A percentile compares a stretch with the other conserved stretches of the same genome.
These are phyloP conservation scores for Pugionium cornutum DNA, from an alignment of 345 rosid species.

Conservation along the genomic window DNA sequence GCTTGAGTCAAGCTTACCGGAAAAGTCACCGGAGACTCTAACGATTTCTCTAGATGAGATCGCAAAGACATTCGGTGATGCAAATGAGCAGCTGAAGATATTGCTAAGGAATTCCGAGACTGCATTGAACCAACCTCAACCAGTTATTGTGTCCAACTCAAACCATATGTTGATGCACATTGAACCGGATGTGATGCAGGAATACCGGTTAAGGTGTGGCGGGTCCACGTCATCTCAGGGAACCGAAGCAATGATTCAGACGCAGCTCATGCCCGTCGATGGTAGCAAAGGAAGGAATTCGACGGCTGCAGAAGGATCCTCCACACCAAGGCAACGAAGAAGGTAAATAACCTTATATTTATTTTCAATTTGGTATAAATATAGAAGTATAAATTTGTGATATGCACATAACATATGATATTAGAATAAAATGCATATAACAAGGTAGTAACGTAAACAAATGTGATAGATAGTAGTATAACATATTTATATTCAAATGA, in stretches of 20 bases:
- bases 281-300: conserved; percentile 22
- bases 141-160: conserved; percentile 17
- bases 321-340: conserved; percentile 47
- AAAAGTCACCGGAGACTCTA: conserved; percentile 37
- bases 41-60: conserved; percentile 51
- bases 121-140: conserved; percentile 4
- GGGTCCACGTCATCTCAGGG: conserved; percentile 24
- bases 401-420: too few relatives aligned
- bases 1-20: conserved; percentile 53
- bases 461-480: too few relatives aligned
- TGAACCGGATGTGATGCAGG: conserved; percentile 40
- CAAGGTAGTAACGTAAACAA: too few relatives aligned
- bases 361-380: too few relatives aligned
- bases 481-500: too few relatives aligned
- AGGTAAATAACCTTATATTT: conserved; percentile 33
- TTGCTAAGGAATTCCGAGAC: conserved; percentile 18
- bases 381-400: too few relatives aligned
- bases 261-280: conserved; percentile 25
- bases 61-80: conserved; percentile 35
- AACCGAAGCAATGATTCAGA: conserved; percentile 19
- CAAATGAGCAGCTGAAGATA: conserved; percentile 42
- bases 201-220: conserved; percentile 42
- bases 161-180: conserved; percentile 36
- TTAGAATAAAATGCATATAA: too few relatives aligned
- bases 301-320: conserved; percentile 21